phyloP scores from a whole-genome alignment of 139 green algal genomes.

The Raphidocelis subcapitata region DNA sequence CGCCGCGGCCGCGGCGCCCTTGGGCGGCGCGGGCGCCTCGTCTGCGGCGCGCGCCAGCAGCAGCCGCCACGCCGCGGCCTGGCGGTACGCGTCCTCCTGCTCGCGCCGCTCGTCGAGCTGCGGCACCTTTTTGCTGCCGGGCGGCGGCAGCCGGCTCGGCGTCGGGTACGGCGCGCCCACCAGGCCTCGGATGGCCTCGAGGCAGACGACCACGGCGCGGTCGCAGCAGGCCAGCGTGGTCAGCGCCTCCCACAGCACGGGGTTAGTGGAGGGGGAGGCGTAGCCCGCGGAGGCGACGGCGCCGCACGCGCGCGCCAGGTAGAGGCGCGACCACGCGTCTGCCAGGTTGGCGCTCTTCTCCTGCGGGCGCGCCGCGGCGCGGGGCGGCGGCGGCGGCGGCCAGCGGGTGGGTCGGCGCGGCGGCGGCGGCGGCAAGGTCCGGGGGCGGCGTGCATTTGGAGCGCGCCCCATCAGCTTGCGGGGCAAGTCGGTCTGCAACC shows the following conservation, averaged over 20 bases:
- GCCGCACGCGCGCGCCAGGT: slow-evolving; percentile 70
- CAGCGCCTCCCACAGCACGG: slow-evolving; percentile 68
- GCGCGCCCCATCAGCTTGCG: no score
- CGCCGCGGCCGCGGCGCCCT: slow-evolving; percentile 8
- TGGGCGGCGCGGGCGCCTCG: neutral
- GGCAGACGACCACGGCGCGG: slow-evolving; percentile 58
- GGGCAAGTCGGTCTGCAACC: no score
- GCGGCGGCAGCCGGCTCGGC: no score
- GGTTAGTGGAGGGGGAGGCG: no score
- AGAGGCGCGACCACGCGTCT: slow-evolving; percentile 69
- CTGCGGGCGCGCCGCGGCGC: slow-evolving; percentile 23
- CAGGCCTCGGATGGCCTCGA: slow-evolving; percentile 68
- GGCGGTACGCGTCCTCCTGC: neutral
- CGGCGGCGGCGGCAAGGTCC: slow-evolving; percentile 18
- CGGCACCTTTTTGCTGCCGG: no score
- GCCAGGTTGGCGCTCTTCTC: slow-evolving; percentile 19
- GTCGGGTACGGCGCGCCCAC: slow-evolving; percentile 23
- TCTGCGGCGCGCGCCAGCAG: slow-evolving; percentile 45
- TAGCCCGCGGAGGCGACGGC: slow-evolving; percentile 61
- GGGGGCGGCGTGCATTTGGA: no score
- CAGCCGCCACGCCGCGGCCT: slow-evolving; percentile 52
- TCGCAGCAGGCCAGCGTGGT: slow-evolving; percentile 61
- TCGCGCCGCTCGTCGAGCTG: slow-evolving; percentile 23
- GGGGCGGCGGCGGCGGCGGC: slow-evolving; percentile 1
- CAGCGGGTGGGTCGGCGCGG: slow-evolving; percentile 4